Evolutionary conservation across 2,329 filamentous ascomycete genomes (phyloP).

Genomic region (Teratosphaeria pseudoeucalypti): DNA sequence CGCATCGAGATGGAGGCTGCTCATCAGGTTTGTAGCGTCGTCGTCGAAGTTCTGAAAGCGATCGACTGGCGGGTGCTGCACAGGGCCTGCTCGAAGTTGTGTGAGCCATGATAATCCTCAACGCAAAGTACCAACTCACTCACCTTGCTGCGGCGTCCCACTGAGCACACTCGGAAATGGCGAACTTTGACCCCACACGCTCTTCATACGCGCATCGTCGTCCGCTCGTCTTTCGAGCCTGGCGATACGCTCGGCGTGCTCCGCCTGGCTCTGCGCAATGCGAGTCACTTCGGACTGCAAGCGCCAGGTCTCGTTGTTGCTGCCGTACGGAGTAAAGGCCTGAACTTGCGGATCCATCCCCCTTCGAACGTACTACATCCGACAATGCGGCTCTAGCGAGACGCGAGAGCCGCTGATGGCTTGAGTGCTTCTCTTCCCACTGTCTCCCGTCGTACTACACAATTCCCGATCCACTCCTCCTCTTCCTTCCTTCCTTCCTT

Average conservation of each 20-base stretch:
- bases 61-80: conserved; percentile 69
- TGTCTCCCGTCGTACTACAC: neutral
- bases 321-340: conserved; percentile 47
- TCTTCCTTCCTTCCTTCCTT: neutral
- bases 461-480: neutral
- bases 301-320: conserved; percentile 51
- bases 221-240: conserved; percentile 52
- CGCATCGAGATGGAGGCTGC: conserved; percentile 71
- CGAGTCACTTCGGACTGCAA: conserved; percentile 53
- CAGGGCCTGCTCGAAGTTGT: conserved; percentile 48
- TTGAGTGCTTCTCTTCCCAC: neutral
- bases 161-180: conserved; percentile 80
- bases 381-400: neutral
- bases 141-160: conserved; percentile 73
- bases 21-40: conserved; percentile 67
- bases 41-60: conserved; percentile 87
- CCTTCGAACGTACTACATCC: neutral
- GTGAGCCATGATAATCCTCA: neutral
- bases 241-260: conserved; percentile 51
- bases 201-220: conserved; percentile 60
- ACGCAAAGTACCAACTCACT: conserved; percentile 19
- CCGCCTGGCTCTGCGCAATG: conserved; percentile 49
- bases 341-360: conserved; percentile 53
- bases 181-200: conserved; percentile 74
- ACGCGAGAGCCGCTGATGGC: neutral